Evolutionary conservation across 164 flowering plant species (phyloP).

Genomic region (Nymphaea thermarum): DNA sequence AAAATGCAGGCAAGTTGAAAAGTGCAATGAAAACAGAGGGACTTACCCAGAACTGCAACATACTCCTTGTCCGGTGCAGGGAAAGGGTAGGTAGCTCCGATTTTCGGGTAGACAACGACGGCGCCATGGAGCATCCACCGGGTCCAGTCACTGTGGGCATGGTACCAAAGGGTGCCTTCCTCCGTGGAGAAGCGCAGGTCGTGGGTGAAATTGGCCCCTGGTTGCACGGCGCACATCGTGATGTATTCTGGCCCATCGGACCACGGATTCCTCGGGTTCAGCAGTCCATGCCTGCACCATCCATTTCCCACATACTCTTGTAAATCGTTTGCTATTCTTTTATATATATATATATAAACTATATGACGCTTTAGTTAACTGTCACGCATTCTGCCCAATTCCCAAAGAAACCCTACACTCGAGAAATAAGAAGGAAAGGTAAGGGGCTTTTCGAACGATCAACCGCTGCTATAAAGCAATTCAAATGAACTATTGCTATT

Average conservation of each 20-base stretch:
- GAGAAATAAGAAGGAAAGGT: too few species aligned
- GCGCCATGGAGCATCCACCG: constrained; percentile 11
- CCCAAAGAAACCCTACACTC: too few species aligned
- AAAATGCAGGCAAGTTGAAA: too few species aligned
- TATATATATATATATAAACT: too few species aligned
- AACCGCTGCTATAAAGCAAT: too few species aligned
- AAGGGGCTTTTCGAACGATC: too few species aligned
- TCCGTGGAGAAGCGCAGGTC: constrained; percentile 19
- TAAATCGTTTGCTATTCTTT: constrained; percentile 1
- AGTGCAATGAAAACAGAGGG: too few species aligned
- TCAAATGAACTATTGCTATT: too few species aligned
- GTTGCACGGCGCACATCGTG: constrained; percentile 38
- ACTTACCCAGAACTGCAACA: constrained; percentile 6
- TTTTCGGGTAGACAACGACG: constrained; percentile 7
- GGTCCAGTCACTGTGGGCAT: constrained; percentile 47
- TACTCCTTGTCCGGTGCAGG: constrained; percentile 14
- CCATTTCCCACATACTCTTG: constrained; percentile 15
- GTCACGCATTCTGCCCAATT: too few species aligned
- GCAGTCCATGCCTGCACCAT: constrained; percentile 20
- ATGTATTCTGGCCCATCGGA: constrained; percentile 40
- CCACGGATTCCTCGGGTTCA: constrained; percentile 43
- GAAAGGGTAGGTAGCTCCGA: constrained; percentile 11
- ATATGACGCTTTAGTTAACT: too few species aligned
- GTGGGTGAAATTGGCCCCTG: constrained; percentile 25
- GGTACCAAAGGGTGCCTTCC: constrained; percentile 51